phyloP scores from a whole-genome alignment of 257 asterid genomes.

The Galeopsis tetrahit region DNA sequence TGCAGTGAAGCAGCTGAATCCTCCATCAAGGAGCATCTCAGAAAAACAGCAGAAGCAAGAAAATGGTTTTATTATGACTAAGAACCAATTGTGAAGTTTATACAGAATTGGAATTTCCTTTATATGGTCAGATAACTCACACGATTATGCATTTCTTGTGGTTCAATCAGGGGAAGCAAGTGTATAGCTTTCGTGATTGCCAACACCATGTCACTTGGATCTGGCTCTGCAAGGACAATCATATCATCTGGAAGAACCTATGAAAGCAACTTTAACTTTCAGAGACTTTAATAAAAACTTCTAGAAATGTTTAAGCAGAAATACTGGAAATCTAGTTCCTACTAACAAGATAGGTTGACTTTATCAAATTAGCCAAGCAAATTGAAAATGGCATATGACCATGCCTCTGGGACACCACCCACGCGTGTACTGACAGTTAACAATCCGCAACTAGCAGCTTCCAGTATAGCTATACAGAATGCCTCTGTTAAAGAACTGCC shows the following conservation, averaged over 20 bases:
- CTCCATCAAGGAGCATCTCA: background rate
- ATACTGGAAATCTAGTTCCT: slow-evolving; percentile 29
- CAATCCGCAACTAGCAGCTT: slow-evolving; percentile 98
- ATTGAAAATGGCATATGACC: slow-evolving; percentile 39
- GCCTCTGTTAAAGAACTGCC: slow-evolving; percentile 96
- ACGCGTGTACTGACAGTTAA: slow-evolving; percentile 98
- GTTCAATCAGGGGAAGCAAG: slow-evolving; percentile 89
- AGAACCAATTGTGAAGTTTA: background rate
- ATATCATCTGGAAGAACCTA: slow-evolving; percentile 98
- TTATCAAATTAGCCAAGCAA: slow-evolving; percentile 37
- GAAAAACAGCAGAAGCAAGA: background rate
- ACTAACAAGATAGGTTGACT: slow-evolving; percentile 30
- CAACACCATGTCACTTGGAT: slow-evolving; percentile 86
- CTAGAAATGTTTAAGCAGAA: slow-evolving; percentile 24
- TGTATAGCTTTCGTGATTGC: slow-evolving; percentile 80
- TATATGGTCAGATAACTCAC: slow-evolving; percentile 50
- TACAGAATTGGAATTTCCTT: slow-evolving; percentile 12
- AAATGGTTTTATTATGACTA: background rate
- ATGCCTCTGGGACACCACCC: slow-evolving; percentile 99
- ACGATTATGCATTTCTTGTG: slow-evolving; percentile 82
- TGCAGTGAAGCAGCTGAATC: too few species aligned
- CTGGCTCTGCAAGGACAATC: slow-evolving; percentile 90
- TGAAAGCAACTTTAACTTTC: slow-evolving; percentile 30
- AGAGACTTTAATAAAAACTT: slow-evolving; percentile 28
- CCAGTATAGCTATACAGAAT: slow-evolving; percentile 94